A percentile compares a stretch with the other conserved stretches of the same genome.
These are phyloP conservation scores for Pinus tabuliformis DNA, from an alignment of 75 land plant species.

Conservation along the genomic window DNA sequence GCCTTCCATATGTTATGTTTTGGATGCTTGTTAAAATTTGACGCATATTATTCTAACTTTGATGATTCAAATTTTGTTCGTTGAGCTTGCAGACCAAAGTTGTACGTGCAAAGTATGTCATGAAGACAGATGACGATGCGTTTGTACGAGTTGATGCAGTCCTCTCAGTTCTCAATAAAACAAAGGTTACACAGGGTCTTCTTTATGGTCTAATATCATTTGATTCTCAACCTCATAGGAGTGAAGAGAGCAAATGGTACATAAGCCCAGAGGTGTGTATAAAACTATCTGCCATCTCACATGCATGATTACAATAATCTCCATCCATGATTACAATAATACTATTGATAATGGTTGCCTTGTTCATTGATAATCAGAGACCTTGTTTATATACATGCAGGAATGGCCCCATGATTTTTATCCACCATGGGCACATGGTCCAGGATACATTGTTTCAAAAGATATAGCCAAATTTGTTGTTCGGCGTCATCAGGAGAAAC, in stretches of 20 bases:
- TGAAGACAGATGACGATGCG: conserved; percentile 98
- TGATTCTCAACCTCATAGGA: conserved; percentile 61
- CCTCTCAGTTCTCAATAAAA: conserved; percentile 40
- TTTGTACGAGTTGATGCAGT: conserved; percentile 89
- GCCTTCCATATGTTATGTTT: conserved; percentile 1
- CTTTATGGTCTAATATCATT: conserved; percentile 65
- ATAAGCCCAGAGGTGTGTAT: conserved; percentile 55
- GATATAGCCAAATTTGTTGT: conserved; percentile 87
- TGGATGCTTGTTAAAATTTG: not conserved
- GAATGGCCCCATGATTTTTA: conserved; percentile 70
- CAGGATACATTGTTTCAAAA: conserved; percentile 77
- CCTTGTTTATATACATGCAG: conserved; percentile 28
- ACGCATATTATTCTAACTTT: not conserved
- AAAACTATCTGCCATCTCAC: not conserved
- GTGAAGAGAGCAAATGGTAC: conserved; percentile 80
- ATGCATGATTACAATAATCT: not conserved
- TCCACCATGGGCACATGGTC: conserved; percentile 98
- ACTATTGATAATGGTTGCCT: not conserved
- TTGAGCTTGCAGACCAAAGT: conserved; percentile 57
- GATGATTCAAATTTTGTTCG: not conserved
- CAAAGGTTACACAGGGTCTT: conserved; percentile 43
- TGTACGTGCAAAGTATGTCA: conserved; percentile 75
- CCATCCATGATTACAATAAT: not conserved
- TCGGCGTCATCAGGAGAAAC: conserved; percentile 44
- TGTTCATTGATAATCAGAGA: not conserved